Evolutionary conservation across 169 alveolate genomes (phyloP), one percentile per base, ranked within the genome.

Genomic region (Babesia caballi): DNA sequence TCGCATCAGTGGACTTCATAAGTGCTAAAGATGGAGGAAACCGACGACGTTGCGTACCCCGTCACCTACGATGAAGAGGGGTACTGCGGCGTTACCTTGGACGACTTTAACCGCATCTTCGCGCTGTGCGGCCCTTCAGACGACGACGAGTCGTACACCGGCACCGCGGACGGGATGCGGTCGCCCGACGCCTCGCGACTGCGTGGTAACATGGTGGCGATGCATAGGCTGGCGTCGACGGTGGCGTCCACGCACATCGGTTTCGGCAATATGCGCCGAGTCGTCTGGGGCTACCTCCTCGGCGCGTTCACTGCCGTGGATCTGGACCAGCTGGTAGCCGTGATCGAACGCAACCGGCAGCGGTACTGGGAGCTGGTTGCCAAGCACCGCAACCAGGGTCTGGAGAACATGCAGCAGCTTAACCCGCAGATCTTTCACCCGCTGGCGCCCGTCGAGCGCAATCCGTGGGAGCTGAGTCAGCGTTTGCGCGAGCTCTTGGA

Each of bases 361-460:
- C 51, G 36, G 17, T 81, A 71, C 74, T 49, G 78, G 73, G 47
- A 71, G 41, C 52, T 67, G 41, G 75, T 63, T 11, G 54, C 59
- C 6, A 52, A 42, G 57, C 69, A 81, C 36, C 38, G 74, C 36
- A 61, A 47, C 1, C 65, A 71, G 25, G 53, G 59, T 33, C 76
- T 87, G 30, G 23, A 21, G 28, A 47, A 19, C 33, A 63, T 63
- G 73, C 89, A 78, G 52, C 23, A 71, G 25, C 75, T 87, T 61
- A 85, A 83, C 28, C 93, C 93, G 6, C 93, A 83, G 70, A 57
- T 87, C 32, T 87, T 87, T 41, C 93, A 87, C 38, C 93, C 93
- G 0, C 53, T 87, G 9, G 89, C 93, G 28, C 90, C 90, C 11
- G 87, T 74, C 36, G 90, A 83, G 46, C 78, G 83, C 35, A 87